phyloP scores from a whole-genome alignment of 805 yeast species.

The Myxozyma mucilagina region DNA sequence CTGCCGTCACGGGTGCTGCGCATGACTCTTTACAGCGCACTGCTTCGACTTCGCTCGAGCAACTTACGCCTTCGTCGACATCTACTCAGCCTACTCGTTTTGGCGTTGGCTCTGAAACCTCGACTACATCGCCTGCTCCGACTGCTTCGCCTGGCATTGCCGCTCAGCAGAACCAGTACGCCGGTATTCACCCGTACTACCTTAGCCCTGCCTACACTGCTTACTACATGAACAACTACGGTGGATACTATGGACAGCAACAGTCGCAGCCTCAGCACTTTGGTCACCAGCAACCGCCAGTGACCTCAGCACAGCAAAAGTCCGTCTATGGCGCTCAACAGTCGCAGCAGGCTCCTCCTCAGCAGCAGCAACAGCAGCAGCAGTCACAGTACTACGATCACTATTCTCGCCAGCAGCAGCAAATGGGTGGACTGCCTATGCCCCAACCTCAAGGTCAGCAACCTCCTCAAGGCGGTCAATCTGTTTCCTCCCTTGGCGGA shows the following conservation, averaged over 20 bases:
- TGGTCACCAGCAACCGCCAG: conserved; percentile 15
- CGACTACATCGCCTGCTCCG: conserved; percentile 29
- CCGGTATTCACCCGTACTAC: conserved; percentile 32
- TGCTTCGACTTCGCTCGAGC: conserved; percentile 27
- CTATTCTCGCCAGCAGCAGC: conserved; percentile 21
- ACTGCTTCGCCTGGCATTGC: conserved; percentile 26
- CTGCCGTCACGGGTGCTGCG: conserved; percentile 15
- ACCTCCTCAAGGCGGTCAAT: conserved; percentile 12
- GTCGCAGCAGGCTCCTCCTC: conserved; percentile 29
- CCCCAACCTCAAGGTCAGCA: conserved; percentile 15
- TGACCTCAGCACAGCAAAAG: conserved; percentile 17
- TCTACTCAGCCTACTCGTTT: conserved; percentile 31
- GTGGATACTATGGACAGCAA: conserved; percentile 32
- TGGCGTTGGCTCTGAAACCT: conserved; percentile 28
- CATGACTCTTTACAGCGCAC: conserved; percentile 29
- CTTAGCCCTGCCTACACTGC: conserved; percentile 31
- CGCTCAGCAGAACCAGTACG: conserved; percentile 30
- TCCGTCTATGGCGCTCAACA: conserved; percentile 30
- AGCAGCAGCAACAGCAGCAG: conserved; percentile 19
- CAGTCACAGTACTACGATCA: conserved; percentile 17
- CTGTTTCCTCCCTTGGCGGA: conserved; percentile 29
- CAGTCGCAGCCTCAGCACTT: conserved; percentile 29
- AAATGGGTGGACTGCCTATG: conserved; percentile 1
- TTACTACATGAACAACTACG: conserved; percentile 33
- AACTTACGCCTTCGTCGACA: conserved; percentile 28